These are phyloP conservation scores for Wallacemonas sp. DNA, from an alignment of 208 protist species.

Conservation along the genomic window DNA sequence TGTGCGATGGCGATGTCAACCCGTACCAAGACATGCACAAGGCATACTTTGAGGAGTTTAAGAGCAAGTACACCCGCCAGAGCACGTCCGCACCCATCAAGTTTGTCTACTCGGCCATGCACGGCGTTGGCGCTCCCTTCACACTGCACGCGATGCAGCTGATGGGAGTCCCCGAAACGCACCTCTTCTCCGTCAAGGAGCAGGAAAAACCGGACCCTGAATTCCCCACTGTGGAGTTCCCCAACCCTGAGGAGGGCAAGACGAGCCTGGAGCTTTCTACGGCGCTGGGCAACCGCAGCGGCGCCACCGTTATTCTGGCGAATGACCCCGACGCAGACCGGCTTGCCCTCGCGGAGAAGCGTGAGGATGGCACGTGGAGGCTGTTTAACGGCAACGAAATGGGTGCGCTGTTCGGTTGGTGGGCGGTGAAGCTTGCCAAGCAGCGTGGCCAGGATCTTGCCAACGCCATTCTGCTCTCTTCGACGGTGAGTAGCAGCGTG, in stretches of 20 bases:
- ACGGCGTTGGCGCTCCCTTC: slow-evolving; percentile 95
- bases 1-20: slow-evolving; percentile 43
- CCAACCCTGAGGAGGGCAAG: slow-evolving; percentile 98
- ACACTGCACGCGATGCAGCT: slow-evolving; percentile 57
- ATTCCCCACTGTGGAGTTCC: slow-evolving; percentile 97
- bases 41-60: slow-evolving; percentile 63
- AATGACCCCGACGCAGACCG: slow-evolving; percentile 99
- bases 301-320: slow-evolving; percentile 92
- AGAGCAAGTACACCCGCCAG: slow-evolving; percentile 37
- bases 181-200: slow-evolving; percentile 62
- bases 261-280: slow-evolving; percentile 87
- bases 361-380: slow-evolving; percentile 80
- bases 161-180: slow-evolving; percentile 47
- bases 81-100: slow-evolving; percentile 6
- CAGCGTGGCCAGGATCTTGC: slow-evolving; percentile 29
- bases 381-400: slow-evolving; percentile 98
- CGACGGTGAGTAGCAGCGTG: slow-evolving; percentile 86
- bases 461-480: slow-evolving; percentile 59
- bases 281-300: slow-evolving; percentile 58
- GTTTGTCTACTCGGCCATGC: slow-evolving; percentile 85
- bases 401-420: slow-evolving; percentile 94
- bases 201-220: slow-evolving; percentile 95
- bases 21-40: slow-evolving; percentile 51
- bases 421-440: slow-evolving; percentile 76
- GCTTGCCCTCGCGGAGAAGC: slow-evolving; percentile 93